These are phyloP conservation scores for Pythium coloratum DNA, from an alignment of 352 stramenopile species.

Conservation along the genomic window DNA sequence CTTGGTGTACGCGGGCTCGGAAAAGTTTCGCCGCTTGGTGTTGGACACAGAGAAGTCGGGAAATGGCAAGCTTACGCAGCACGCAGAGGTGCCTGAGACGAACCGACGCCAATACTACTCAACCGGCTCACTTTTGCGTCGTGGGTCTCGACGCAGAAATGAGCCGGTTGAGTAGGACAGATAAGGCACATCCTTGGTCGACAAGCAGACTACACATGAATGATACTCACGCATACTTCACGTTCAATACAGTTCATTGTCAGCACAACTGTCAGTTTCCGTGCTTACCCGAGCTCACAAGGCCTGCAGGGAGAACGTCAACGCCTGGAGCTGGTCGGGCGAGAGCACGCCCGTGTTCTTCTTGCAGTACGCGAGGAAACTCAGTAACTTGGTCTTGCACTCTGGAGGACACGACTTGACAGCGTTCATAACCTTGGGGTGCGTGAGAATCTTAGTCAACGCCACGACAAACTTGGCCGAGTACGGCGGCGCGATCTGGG, in stretches of 20 bases:
- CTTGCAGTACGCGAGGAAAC: conserved; percentile 68
- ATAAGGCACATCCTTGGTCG: too few relatives aligned
- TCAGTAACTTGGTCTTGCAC: conserved; percentile 71
- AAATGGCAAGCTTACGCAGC: conserved; percentile 34
- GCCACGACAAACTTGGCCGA: conserved; percentile 74
- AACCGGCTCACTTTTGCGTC: too few relatives aligned
- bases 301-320: conserved; percentile 50
- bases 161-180: too few relatives aligned
- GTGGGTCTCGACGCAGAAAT: too few relatives aligned
- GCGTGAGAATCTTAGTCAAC: conserved; percentile 72
- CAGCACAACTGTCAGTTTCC: not conserved
- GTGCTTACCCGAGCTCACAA: conserved; percentile 12
- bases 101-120: too few relatives aligned
- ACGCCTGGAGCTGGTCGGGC: conserved; percentile 62
- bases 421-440: conserved; percentile 84
- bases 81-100: too few relatives aligned
- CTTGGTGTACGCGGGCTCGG: conserved; percentile 70
- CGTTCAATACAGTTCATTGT: not conserved
- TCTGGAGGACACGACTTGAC: conserved; percentile 79
- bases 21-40: conserved; percentile 19
- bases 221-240: not conserved
- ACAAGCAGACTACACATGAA: not conserved
- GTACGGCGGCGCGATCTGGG: conserved; percentile 71
- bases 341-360: conserved; percentile 61
- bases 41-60: conserved; percentile 32